phyloP scores from a whole-genome alignment of 176 grass and related monocot species.

The Ampelocalamus luodianensis region DNA sequence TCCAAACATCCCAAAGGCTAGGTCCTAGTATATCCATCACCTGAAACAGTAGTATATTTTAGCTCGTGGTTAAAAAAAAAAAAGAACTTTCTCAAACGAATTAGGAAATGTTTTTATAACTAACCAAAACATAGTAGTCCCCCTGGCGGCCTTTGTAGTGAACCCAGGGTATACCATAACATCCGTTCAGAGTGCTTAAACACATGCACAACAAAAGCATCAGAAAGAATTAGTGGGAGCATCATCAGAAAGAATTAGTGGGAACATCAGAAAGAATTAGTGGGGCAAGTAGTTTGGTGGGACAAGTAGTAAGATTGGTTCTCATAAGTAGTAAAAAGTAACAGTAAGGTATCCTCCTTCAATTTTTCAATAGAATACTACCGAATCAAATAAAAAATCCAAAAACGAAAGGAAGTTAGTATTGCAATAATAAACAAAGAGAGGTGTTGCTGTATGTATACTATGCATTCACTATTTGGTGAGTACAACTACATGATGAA shows the following conservation, averaged over 20 bases:
- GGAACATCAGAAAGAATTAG: conserved; percentile 12
- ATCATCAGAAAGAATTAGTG: conserved; percentile 10
- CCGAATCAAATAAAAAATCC: neutral
- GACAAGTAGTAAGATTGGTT: conserved; percentile 12
- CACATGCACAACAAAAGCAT: conserved; percentile 44
- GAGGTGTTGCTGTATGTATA: neutral
- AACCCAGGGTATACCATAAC: conserved; percentile 92
- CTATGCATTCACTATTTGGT: neutral
- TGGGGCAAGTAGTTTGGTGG: neutral
- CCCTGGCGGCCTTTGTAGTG: conserved; percentile 98
- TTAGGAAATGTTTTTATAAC: conserved; percentile 18
- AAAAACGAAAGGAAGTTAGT: conserved; percentile 4
- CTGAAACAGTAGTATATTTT: conserved; percentile 53
- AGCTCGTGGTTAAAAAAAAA: neutral
- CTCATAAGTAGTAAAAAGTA: conserved; percentile 7
- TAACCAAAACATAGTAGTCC: conserved; percentile 91
- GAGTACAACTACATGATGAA: neutral
- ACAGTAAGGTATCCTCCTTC: neutral
- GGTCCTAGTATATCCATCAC: conserved; percentile 98
- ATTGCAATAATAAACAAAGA: neutral
- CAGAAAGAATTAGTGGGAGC: neutral
- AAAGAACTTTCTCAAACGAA: neutral
- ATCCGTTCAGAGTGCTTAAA: conserved; percentile 81
- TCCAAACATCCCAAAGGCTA: conserved; percentile 99
- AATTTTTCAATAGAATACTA: conserved; percentile 22